Percentiles rank a stretch among this genome's conserved stretches.
Conservation (phyloP, 2,329 filamentous ascomycete species). For the Arthrocladium fulminans region DNA sequence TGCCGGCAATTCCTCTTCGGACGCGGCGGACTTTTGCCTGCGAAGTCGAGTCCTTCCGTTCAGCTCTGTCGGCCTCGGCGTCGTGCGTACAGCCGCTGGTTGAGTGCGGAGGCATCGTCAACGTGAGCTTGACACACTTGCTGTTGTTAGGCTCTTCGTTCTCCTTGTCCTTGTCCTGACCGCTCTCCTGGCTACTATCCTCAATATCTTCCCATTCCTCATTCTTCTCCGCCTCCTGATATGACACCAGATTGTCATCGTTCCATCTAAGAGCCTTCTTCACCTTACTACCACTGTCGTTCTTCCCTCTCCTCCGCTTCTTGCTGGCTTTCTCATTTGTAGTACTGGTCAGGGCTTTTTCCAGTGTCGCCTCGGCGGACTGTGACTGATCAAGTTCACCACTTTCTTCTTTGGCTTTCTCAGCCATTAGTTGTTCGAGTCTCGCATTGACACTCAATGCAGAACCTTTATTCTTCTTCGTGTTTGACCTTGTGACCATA, state of each 20-base stretch:
- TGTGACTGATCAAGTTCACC: neutral
- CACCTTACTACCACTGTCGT: neutral
- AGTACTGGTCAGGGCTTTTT: constrained; percentile 5
- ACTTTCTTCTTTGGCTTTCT: constrained; percentile 11
- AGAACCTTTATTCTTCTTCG: constrained; percentile 34
- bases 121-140: constrained; percentile 4
- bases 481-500: constrained; percentile 35
- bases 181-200: constrained; percentile 3
- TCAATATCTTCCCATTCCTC: constrained; percentile 6
- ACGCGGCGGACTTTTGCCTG: constrained; percentile 15
- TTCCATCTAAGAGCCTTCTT: constrained; percentile 10
- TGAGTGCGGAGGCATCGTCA: neutral
- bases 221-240: constrained; percentile 2
- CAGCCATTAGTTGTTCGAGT: constrained; percentile 18
- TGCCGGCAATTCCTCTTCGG: constrained; percentile 17
- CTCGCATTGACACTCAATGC: constrained; percentile 19
- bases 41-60: neutral
- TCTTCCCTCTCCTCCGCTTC: constrained; percentile 1
- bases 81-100: no score
- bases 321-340: neutral
- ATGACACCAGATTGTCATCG: constrained; percentile 5
- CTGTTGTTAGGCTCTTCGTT: neutral
- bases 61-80: neutral
- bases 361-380: neutral
- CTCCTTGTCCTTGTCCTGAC: neutral